Evolutionary conservation across 345 rosid genomes (phyloP), one percentile per base, ranked within the genome.

Genomic region (Noccaea bulbosa): DNA sequence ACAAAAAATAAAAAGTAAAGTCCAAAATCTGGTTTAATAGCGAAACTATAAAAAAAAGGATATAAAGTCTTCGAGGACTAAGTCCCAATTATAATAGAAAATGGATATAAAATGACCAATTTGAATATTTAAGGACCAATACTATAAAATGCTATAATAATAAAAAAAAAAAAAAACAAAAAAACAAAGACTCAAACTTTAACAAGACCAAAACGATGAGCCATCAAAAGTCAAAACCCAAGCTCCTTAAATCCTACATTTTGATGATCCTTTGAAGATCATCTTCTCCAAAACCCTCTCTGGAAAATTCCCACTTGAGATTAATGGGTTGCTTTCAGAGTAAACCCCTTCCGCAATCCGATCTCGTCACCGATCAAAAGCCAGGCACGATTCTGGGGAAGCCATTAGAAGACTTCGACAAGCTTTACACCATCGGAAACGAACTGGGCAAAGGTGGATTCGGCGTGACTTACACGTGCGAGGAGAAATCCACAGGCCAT

Each of bases 401-500:
- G 67, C 86, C 91, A 22, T 81, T 83, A 49, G 85, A 81, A 32
- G 91, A 89, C 48, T 73, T 89, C 59, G 82, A 32, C 62, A 77
- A 70, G 56, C 69, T 34, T 68, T 90, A 83, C 55, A 73, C 69
- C 0, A 39, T 90, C 1, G 85, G 86, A 0, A 77, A 82, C 44
- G 82, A 82, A 83, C 69, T 90, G 60, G 97, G 94, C 20, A 74
- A 87, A 58, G 97, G 97, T 30, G 85, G 79, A 12, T 86, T 84
- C 58, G 97, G 92, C 3, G 79, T 79, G 7, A 86, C 90, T 4
- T 90, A 86, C 64, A 35, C 62, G 15, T 90, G 94, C 76, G 70
- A 76, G 2, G 94, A 90, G 87, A 82, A 73, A 14, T 74, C 88
- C 4, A 83, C 86, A 8, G 85, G 86, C 11, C 61, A 81, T 0